phyloP scores from a whole-genome alignment of 306 rosid genomes.

The Cicer arietinum region DNA sequence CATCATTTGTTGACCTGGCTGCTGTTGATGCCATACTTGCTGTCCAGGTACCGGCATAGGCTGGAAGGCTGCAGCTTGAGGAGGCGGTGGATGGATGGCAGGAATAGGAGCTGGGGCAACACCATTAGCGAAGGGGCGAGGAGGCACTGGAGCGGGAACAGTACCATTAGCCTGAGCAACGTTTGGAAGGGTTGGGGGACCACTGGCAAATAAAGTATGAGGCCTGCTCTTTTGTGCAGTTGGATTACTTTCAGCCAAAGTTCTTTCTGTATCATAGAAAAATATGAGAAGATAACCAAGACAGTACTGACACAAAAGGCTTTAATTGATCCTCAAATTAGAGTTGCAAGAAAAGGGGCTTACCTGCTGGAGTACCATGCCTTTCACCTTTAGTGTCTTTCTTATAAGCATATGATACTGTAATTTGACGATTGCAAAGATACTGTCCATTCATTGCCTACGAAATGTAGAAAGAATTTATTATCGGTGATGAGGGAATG shows the following conservation, averaged over 20 bases:
- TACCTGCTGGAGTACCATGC: conserved; percentile 98
- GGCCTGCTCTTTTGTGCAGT: conserved; percentile 85
- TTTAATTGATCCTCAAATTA: neutral
- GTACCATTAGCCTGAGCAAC: conserved; percentile 71
- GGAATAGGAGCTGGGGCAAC: conserved; percentile 63
- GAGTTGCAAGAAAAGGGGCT: conserved; percentile 41
- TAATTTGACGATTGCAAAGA: conserved; percentile 97
- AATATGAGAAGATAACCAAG: conserved; percentile 28
- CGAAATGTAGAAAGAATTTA: conserved; percentile 27
- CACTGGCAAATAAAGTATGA: conserved; percentile 91
- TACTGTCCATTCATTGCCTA: conserved; percentile 99
- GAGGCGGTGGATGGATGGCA: conserved; percentile 78
- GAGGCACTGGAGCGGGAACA: conserved; percentile 65
- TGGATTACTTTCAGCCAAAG: conserved; percentile 97
- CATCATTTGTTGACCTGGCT: conserved; percentile 66
- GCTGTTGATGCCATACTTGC: conserved; percentile 84
- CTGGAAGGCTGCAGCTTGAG: conserved; percentile 73
- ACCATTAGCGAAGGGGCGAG: conserved; percentile 88
- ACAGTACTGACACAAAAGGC: conserved; percentile 2
- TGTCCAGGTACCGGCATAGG: conserved; percentile 71
- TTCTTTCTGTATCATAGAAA: conserved; percentile 72
- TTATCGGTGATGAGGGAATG: neutral
- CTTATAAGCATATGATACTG: conserved; percentile 97
- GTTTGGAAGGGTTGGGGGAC: conserved; percentile 82
- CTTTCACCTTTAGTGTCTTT: conserved; percentile 99